phyloP scores from a whole-genome alignment of 2,329 filamentous ascomycete species.

The Fusarium neocosmosporiellum region DNA sequence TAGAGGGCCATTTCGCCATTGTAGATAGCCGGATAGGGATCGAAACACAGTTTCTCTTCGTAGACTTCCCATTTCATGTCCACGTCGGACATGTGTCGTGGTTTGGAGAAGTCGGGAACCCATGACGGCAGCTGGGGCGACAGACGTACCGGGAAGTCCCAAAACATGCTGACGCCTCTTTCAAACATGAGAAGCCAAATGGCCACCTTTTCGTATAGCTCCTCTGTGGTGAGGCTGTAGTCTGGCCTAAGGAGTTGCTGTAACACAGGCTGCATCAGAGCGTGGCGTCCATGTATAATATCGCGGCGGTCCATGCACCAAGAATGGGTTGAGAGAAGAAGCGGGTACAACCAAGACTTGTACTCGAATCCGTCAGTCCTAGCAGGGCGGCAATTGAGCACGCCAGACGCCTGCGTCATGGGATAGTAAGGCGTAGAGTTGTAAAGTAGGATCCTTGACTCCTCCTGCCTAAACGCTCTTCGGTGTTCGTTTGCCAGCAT shows the following conservation, averaged over 20 bases:
- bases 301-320: neutral
- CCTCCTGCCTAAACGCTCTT: neutral
- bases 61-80: neutral
- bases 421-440: neutral
- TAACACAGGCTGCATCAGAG: neutral
- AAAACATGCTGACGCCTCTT: neutral
- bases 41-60: neutral
- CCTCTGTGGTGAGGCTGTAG: neutral
- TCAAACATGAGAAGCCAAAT: neutral
- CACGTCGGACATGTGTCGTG: neutral
- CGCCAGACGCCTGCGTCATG: neutral
- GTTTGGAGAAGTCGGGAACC: neutral
- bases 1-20: neutral
- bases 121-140: neutral
- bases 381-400: neutral
- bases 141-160: neutral
- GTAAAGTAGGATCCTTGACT: neutral
- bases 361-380: neutral
- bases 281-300: neutral
- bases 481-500: neutral
- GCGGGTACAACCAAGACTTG: neutral
- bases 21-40: neutral
- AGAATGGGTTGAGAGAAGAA: neutral
- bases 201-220: neutral
- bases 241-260: neutral